Evolutionary conservation across 2,329 filamentous ascomycete genomes (phyloP).

Genomic region (Bimuria novae-zelandiae): DNA sequence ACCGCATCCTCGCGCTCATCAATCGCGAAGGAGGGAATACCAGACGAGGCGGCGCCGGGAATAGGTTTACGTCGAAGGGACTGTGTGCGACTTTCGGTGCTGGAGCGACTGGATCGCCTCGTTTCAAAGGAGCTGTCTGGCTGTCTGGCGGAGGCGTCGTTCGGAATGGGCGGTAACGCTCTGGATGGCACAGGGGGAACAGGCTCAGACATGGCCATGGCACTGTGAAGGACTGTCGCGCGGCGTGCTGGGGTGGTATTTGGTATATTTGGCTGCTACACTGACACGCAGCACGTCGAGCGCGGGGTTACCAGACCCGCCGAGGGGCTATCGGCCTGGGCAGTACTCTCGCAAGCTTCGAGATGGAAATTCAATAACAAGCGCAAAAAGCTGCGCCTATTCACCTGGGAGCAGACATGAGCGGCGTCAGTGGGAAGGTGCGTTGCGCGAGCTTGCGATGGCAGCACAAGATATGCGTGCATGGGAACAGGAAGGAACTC

Average conservation of each 20-base stretch:
- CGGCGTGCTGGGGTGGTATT: neutral
- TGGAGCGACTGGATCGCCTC: conserved; percentile 21
- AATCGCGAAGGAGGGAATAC: conserved; percentile 40
- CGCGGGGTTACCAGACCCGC: conserved; percentile 7
- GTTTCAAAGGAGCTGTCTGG: conserved; percentile 18
- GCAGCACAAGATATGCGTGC: neutral
- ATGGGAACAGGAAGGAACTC: conserved; percentile 5
- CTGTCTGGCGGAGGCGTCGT: conserved; percentile 15
- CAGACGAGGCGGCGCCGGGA: conserved; percentile 20
- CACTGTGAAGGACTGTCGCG: neutral
- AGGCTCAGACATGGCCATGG: conserved; percentile 35
- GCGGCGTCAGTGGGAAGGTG: neutral
- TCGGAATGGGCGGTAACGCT: conserved; percentile 34
- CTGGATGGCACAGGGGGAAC: conserved; percentile 26
- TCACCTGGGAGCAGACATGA: neutral
- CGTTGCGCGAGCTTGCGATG: neutral
- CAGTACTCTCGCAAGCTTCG: neutral
- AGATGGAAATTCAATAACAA: neutral
- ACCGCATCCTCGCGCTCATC: conserved; percentile 36
- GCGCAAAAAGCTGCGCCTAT: neutral
- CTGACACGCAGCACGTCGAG: conserved; percentile 2
- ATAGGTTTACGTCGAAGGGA: conserved; percentile 34
- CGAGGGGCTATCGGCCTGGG: conserved; percentile 1
- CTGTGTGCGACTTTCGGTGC: conserved; percentile 24
- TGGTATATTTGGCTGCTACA: neutral